Percentiles rank a stretch among this genome's conserved stretches.
These are phyloP conservation scores for Lentinula edodes DNA, from an alignment of 768 basidiomycete species.

Conservation along the genomic window DNA sequence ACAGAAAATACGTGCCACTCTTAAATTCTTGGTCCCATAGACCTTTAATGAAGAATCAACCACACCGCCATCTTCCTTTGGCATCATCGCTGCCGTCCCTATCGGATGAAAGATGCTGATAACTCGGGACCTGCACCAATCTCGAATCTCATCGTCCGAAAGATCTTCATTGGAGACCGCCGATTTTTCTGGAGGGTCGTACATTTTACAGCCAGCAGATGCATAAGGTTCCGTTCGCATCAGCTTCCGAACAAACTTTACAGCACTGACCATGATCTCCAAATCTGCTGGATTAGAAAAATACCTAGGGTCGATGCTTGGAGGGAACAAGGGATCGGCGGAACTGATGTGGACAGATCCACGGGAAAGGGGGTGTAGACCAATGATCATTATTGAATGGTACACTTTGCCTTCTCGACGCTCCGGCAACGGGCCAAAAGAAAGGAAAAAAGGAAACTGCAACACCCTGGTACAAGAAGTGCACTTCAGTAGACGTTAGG, in stretches of 20 bases:
- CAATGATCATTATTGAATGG: conserved; percentile 11
- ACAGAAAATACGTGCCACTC: conserved; percentile 17
- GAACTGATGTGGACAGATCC: conserved; percentile 39
- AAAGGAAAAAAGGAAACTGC: conserved; percentile 10
- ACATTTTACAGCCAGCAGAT: not conserved
- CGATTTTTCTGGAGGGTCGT: conserved; percentile 11
- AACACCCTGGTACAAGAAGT: conserved; percentile 3
- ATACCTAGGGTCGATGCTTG: conserved; percentile 42
- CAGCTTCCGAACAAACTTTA: conserved; percentile 20
- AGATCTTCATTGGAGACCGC: not conserved
- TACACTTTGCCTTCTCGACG: conserved; percentile 16
- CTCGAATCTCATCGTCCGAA: conserved; percentile 6
- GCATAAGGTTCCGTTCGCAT: conserved; percentile 9
- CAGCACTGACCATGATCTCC: conserved; percentile 13
- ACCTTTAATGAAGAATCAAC: conserved; percentile 25
- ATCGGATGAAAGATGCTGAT: conserved; percentile 8
- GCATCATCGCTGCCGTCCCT: conserved; percentile 23
- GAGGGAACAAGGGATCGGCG: conserved; percentile 31
- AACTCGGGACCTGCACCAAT: not conserved
- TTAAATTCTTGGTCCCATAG: conserved; percentile 24
- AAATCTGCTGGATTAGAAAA: conserved; percentile 21
- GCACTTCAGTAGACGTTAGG: not conserved
- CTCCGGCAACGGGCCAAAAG: not conserved
- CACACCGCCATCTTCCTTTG: conserved; percentile 24
- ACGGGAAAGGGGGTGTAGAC: conserved; percentile 32